Conservation (phyloP, 345 rosid species). For the Hevea brasiliensis region DNA sequence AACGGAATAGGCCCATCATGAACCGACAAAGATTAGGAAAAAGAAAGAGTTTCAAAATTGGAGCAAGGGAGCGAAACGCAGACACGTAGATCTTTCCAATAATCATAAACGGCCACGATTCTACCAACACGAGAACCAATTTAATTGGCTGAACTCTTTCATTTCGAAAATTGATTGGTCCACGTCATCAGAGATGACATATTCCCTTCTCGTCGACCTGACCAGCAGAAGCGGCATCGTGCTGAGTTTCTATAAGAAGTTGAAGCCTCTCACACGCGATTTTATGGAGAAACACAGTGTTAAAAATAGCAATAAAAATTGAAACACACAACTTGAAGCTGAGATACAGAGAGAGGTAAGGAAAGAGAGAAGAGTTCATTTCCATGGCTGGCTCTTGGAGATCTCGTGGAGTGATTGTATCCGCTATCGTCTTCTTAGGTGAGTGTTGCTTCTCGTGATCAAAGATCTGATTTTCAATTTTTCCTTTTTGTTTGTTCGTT, state of each 20-base stretch:
- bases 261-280: neutral
- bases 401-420: slow-evolving; percentile 50
- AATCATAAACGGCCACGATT: slow-evolving; percentile 40
- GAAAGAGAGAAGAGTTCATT: too few relatives aligned
- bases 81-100: slow-evolving; percentile 17
- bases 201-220: slow-evolving; percentile 18
- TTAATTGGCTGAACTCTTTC: slow-evolving; percentile 31
- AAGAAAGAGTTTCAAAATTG: neutral
- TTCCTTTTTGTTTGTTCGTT: neutral
- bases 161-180: slow-evolving; percentile 43
- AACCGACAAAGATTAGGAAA: too few relatives aligned
- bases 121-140: slow-evolving; percentile 44
- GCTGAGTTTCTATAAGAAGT: neutral
- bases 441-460: slow-evolving; percentile 21
- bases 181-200: slow-evolving; percentile 58
- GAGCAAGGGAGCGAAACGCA: neutral
- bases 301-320: neutral
- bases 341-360: neutral
- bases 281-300: neutral
- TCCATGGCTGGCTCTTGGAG: slow-evolving; percentile 60
- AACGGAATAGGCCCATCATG: too few relatives aligned
- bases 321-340: neutral
- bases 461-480: slow-evolving; percentile 13
- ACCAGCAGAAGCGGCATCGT: neutral
- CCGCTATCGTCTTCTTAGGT: slow-evolving; percentile 58